A percentile compares a stretch with the other conserved stretches of the same genome.
Conservation (phyloP, 768 basidiomycete genomes). For the Lentinus brumalis region DNA sequence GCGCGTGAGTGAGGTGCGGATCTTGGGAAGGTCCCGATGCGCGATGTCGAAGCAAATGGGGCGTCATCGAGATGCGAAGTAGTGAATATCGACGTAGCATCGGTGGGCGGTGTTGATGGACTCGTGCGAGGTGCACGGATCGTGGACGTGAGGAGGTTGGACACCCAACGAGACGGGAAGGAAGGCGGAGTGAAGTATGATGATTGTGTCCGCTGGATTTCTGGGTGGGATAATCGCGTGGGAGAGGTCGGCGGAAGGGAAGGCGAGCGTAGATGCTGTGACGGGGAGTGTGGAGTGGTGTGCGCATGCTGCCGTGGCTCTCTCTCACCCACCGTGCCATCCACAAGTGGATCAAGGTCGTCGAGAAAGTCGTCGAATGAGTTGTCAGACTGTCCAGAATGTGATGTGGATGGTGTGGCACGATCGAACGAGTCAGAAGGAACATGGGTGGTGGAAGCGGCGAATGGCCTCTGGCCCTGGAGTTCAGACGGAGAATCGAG, state of each 20-base stretch:
- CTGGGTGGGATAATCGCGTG: slow-evolving; percentile 34
- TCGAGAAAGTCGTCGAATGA: slow-evolving; percentile 5
- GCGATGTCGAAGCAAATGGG: slow-evolving; percentile 4
- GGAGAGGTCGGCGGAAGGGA: slow-evolving; percentile 35
- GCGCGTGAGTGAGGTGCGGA: slow-evolving; percentile 19
- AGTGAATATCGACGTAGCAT: neutral
- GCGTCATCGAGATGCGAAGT: neutral
- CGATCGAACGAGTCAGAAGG: neutral
- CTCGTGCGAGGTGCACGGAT: slow-evolving; percentile 11
- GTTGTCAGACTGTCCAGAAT: neutral
- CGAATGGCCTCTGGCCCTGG: slow-evolving; percentile 16
- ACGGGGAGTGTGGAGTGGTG: slow-evolving; percentile 4
- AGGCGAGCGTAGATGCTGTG: slow-evolving; percentile 35
- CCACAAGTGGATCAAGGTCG: slow-evolving; percentile 39
- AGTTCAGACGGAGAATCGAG: slow-evolving; percentile 19
- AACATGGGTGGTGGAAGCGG: slow-evolving; percentile 8
- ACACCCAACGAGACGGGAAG: slow-evolving; percentile 53
- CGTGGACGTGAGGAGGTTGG: slow-evolving; percentile 41
- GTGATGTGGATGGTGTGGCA: neutral
- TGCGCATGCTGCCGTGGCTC: slow-evolving; percentile 16
- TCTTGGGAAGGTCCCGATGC: slow-evolving; percentile 10
- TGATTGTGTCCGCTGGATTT: slow-evolving; percentile 38
- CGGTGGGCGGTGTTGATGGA: neutral
- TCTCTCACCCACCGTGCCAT: slow-evolving; percentile 3
- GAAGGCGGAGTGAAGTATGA: slow-evolving; percentile 47